Evolutionary conservation across 78 protist genomes (phyloP).

Genomic region (Protostelium mycophagum): DNA sequence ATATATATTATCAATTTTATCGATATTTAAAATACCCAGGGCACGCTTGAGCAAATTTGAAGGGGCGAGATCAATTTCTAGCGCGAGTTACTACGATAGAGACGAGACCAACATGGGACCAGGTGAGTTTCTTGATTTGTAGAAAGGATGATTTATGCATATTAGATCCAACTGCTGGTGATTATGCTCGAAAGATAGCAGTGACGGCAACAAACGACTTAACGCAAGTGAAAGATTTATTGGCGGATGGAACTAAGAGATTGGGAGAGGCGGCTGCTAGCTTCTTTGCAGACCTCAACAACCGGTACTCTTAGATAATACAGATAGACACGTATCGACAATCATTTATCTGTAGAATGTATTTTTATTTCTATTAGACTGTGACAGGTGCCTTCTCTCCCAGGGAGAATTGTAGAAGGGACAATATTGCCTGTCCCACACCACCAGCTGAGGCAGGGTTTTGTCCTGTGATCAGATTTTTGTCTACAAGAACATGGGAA

Average conservation of each 20-base stretch:
- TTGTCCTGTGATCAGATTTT: background rate
- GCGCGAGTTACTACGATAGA: slow-evolving; percentile 54
- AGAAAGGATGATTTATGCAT: background rate
- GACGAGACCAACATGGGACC: slow-evolving; percentile 23
- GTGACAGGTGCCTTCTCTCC: too few species aligned
- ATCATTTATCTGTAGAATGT: too few species aligned
- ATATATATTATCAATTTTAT: too few species aligned
- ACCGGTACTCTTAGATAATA: background rate
- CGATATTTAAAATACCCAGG: background rate
- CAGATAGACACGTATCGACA: too few species aligned
- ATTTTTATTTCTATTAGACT: too few species aligned
- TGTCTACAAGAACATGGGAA: background rate
- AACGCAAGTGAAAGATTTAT: background rate
- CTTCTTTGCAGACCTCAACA: background rate
- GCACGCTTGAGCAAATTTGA: slow-evolving; percentile 22
- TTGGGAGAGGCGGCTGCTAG: background rate
- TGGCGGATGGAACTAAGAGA: background rate
- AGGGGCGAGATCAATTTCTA: slow-evolving; percentile 42
- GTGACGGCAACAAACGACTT: background rate
- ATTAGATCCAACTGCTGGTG: background rate
- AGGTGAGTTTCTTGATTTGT: background rate
- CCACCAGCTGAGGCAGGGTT: slow-evolving; percentile 4
- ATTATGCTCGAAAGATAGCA: background rate
- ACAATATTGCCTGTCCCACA: background rate
- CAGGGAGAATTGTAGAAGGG: too few species aligned